Evolutionary conservation across 2,329 filamentous ascomycete genomes (phyloP).

Genomic region (Bipolaris victoriae): DNA sequence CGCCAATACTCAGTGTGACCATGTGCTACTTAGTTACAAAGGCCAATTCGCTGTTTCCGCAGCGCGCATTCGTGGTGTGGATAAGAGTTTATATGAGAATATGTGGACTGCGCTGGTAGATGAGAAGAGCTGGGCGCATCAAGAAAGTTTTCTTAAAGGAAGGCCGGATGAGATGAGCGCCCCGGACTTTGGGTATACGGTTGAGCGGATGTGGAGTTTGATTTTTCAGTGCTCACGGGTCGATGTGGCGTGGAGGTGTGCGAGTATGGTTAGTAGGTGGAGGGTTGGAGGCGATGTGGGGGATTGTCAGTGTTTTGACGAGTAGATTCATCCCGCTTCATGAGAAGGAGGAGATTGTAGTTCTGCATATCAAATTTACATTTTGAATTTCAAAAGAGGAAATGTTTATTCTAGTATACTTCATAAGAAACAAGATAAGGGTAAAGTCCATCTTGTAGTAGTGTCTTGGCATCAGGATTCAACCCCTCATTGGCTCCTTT

Average conservation of each 20-base stretch:
- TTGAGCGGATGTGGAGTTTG: conserved; percentile 38
- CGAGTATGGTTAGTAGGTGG: conserved; percentile 29
- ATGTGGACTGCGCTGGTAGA: conserved; percentile 33
- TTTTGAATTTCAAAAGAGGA: too few species aligned
- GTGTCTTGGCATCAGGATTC: background rate
- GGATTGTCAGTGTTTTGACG: conserved; percentile 40
- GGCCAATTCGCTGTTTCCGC: conserved; percentile 57
- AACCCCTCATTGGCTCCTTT: background rate
- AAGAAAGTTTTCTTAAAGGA: conserved; percentile 25
- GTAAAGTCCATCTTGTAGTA: too few species aligned
- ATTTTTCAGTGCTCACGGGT: conserved; percentile 34
- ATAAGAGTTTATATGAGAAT: conserved; percentile 43
- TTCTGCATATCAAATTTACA: too few species aligned
- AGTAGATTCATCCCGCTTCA: background rate
- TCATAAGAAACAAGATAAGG: too few species aligned
- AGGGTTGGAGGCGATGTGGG: conserved; percentile 28
- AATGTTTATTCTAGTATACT: too few species aligned
- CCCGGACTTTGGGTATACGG: conserved; percentile 33
- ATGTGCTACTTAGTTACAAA: conserved; percentile 52
- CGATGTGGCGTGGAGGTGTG: conserved; percentile 37
- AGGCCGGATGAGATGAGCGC: conserved; percentile 30
- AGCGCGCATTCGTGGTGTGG: conserved; percentile 48
- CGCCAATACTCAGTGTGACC: conserved; percentile 34
- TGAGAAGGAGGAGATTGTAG: too few species aligned
- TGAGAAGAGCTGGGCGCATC: conserved; percentile 35